These are phyloP conservation scores for Phytophthora sansomeana DNA, from an alignment of 352 stramenopile species.

Conservation along the genomic window DNA sequence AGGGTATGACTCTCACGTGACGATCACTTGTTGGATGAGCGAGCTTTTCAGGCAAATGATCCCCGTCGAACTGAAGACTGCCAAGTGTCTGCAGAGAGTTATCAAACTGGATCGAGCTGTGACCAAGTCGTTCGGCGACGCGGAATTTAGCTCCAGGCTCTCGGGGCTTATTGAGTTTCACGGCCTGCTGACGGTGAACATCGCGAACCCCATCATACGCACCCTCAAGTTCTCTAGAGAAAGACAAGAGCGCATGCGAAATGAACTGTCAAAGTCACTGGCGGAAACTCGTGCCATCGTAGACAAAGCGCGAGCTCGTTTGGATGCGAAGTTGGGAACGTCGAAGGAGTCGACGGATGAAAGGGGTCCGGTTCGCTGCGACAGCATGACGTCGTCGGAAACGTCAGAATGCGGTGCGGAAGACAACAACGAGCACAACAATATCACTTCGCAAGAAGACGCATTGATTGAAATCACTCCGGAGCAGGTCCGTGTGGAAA, in stretches of 20 bases:
- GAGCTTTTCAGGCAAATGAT: constrained; percentile 49
- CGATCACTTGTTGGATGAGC: constrained; percentile 55
- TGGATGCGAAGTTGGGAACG: not conserved
- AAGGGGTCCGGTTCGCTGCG: constrained; percentile 11
- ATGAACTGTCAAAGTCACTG: constrained; percentile 48
- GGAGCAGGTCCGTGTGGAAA: constrained; percentile 23
- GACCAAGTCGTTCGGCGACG: constrained; percentile 10
- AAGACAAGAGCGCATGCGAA: constrained; percentile 54
- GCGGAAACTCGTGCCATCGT: constrained; percentile 41
- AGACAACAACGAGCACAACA: constrained; percentile 25
- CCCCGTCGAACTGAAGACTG: constrained; percentile 41
- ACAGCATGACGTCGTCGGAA: constrained; percentile 34
- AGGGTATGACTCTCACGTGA: constrained; percentile 30
- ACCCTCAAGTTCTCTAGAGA: constrained; percentile 62
- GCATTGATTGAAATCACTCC: constrained; percentile 20
- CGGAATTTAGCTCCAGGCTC: constrained; percentile 26
- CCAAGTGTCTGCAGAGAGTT: constrained; percentile 45
- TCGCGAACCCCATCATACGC: constrained; percentile 57
- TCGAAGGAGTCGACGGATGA: constrained; percentile 7
- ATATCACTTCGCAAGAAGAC: constrained; percentile 14
- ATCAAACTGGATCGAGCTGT: constrained; percentile 12
- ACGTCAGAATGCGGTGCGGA: constrained; percentile 20
- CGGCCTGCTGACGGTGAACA: constrained; percentile 45
- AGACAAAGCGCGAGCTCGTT: constrained; percentile 18
- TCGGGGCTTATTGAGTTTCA: constrained; percentile 45